Evolutionary conservation across 306 rosid genomes (phyloP).

Genomic region (Canavalia gladiata): DNA sequence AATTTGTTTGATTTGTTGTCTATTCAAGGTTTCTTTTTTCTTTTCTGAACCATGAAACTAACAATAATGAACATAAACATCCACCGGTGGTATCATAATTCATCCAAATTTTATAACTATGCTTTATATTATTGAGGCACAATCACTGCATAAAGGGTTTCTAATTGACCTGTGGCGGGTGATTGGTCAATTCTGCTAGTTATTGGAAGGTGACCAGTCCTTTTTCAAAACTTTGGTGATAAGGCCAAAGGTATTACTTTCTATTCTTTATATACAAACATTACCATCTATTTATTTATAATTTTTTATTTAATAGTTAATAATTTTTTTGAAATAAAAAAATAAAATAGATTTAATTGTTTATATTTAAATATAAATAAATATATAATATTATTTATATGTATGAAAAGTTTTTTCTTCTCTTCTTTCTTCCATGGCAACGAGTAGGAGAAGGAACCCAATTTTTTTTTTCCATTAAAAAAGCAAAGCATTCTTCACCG

Average conservation of each 20-base stretch:
- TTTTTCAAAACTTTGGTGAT: constrained; percentile 23
- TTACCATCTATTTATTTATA: too few species aligned
- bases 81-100: neutral
- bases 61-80: neutral
- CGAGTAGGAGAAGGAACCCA: neutral
- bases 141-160: neutral
- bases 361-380: too few species aligned
- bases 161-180: neutral
- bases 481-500: constrained; percentile 24
- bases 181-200: constrained; percentile 35
- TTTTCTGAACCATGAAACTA: neutral
- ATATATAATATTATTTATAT: too few species aligned
- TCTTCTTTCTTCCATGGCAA: neutral
- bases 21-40: neutral
- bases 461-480: neutral
- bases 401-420: too few species aligned
- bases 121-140: neutral
- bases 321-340: too few species aligned
- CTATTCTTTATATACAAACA: too few species aligned
- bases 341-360: too few species aligned
- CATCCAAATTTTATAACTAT: neutral
- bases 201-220: constrained; percentile 37
- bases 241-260: neutral
- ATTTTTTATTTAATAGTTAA: too few species aligned
- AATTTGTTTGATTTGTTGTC: neutral